These are phyloP conservation scores for Saccharomyces uvarum DNA, from an alignment of 1,139 yeast species.

Conservation along the genomic window DNA sequence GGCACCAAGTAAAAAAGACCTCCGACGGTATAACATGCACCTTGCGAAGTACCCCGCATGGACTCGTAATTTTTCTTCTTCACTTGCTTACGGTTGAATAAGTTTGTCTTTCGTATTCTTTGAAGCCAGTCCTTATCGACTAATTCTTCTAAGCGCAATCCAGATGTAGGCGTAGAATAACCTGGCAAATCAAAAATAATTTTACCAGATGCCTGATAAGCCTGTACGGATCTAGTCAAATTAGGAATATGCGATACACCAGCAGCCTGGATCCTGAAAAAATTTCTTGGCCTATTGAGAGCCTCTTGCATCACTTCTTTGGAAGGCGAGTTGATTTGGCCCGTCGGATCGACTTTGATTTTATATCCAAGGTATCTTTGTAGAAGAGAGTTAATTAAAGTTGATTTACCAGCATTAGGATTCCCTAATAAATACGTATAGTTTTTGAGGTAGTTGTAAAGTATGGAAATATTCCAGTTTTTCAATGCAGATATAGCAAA, in stretches of 20 bases:
- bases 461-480: slow-evolving; percentile 44
- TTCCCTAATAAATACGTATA: slow-evolving; percentile 58
- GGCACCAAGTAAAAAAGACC: slow-evolving; percentile 51
- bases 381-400: slow-evolving; percentile 47
- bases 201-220: slow-evolving; percentile 21
- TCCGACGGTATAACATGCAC: slow-evolving; percentile 47
- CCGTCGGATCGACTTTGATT: slow-evolving; percentile 9
- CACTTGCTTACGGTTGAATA: slow-evolving; percentile 19
- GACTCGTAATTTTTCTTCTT: slow-evolving; percentile 36
- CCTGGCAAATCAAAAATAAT: slow-evolving; percentile 29
- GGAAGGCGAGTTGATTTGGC: not conserved
- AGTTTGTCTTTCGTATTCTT: slow-evolving; percentile 25
- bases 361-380: slow-evolving; percentile 20
- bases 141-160: slow-evolving; percentile 13
- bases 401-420: slow-evolving; percentile 72
- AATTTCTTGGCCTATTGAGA: slow-evolving; percentile 3
- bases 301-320: slow-evolving; percentile 3
- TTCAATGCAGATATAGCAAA: slow-evolving; percentile 43
- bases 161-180: slow-evolving; percentile 14
- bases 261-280: slow-evolving; percentile 15
- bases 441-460: slow-evolving; percentile 34
- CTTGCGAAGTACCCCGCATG: slow-evolving; percentile 33
- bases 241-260: slow-evolving; percentile 32
- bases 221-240: slow-evolving; percentile 27
- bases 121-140: slow-evolving; percentile 22